Evolutionary conservation across 805 yeast species (phyloP), one percentile per base, ranked within the genome.

Genomic region (Zygoascus ofunaensis): DNA sequence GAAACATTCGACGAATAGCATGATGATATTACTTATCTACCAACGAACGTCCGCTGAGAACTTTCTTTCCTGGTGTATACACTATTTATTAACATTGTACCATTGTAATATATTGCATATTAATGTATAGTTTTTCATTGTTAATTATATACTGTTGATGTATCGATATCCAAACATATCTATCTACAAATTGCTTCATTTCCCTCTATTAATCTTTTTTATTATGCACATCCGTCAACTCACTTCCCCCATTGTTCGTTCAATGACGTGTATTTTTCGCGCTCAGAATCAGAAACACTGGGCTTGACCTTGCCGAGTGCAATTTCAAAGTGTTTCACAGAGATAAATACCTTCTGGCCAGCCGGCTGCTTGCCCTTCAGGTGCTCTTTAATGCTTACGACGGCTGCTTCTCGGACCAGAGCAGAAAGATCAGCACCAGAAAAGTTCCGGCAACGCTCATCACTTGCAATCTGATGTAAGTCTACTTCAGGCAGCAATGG

Each of bases 351-450:
- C 56, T 50, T 42, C 10, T 38, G 51, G 3, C 37, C 52, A 5
- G 43, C 53, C 15, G 34, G 67, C 70, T 52, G 59, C 49, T 44
- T 58, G 49, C 68, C 54, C 40, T 62, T 61, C 36, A 69, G 69
- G n/a, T 68, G 59, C 45, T 68, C 56, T 42, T 73, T 76, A 39
- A 77, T 76, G n/a, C 62, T 73, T 63, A 47, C 68, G 54, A 48
- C 69, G 60, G 87, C 83, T 61, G 43, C 94, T 59, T 92, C 97
- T 56, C 96, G 73, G 1, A 85, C 90, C 46, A 92, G 66, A 2
- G 96, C 87, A 1, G 94, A 87, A 45, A 92, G 71, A 70, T 92
- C 98, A 0, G 98, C 98, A 59, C 98, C 98, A 2, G 94, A 83
- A 60, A 86, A 92, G 65, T 87, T 90, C 49, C 85, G 72, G 65